Conservation (phyloP, 495 filamentous ascomycete species). For the Chlorociboria aeruginascens region DNA sequence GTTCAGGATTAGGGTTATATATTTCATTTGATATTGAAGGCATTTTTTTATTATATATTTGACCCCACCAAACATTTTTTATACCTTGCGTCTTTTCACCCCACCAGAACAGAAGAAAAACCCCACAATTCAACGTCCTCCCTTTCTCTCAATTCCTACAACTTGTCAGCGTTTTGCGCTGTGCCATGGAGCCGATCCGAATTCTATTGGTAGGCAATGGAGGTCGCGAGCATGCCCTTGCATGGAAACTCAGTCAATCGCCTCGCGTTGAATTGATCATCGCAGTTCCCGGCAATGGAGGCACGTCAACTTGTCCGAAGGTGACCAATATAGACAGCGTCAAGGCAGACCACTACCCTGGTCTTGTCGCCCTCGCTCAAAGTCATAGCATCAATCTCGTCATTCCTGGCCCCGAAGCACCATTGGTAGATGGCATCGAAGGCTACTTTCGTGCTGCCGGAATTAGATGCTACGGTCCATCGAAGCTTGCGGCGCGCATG, state of each 20-base stretch:
- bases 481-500: constrained; percentile 74
- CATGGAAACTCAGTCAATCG: constrained; percentile 88
- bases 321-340: constrained; percentile 58
- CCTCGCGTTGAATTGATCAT: constrained; percentile 51
- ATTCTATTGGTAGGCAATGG: constrained; percentile 88
- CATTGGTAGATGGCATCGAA: constrained; percentile 84
- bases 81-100: no score
- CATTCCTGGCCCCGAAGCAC: constrained; percentile 84
- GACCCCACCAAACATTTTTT: no score
- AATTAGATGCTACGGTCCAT: constrained; percentile 80
- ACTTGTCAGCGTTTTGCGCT: background rate
- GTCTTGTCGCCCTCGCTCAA: constrained; percentile 61
- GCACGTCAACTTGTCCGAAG: constrained; percentile 63
- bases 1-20: no score
- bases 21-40: no score
- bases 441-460: constrained; percentile 68
- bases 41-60: no score
- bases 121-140: background rate
- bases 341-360: constrained; percentile 59
- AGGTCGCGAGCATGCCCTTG: constrained; percentile 86
- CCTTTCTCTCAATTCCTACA: background rate
- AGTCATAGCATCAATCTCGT: constrained; percentile 69
- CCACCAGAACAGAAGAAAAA: no score
- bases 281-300: constrained; percentile 76
- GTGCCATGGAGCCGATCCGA: constrained; percentile 22